Evolutionary conservation across 495 filamentous ascomycete species (phyloP).

Genomic region (Xeromyces bisporus): DNA sequence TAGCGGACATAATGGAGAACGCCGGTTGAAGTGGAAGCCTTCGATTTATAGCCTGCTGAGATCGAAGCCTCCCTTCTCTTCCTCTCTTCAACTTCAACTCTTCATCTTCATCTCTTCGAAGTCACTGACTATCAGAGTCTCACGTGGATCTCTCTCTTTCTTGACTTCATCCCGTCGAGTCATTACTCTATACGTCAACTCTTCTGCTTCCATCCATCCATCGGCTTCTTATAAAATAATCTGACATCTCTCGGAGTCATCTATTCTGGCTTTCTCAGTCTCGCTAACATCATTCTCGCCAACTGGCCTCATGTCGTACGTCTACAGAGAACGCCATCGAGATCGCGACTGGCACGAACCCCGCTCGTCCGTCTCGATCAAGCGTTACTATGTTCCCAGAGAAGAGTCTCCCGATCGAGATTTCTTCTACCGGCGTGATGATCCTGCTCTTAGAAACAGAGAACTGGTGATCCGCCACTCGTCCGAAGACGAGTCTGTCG

Average conservation of each 20-base stretch:
- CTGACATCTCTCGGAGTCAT: background rate
- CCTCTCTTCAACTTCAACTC: too few species aligned
- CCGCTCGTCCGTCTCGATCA: constrained; percentile 25
- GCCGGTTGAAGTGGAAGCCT: too few species aligned
- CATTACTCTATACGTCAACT: background rate
- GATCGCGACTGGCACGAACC: constrained; percentile 30
- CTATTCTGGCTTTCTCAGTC: background rate
- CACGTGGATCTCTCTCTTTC: too few species aligned
- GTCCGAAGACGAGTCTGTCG: constrained; percentile 21
- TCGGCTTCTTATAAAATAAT: too few species aligned
- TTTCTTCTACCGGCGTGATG: constrained; percentile 22
- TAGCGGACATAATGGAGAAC: too few species aligned
- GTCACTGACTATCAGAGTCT: too few species aligned
- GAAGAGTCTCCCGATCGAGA: constrained; percentile 30
- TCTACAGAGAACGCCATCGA: constrained; percentile 26
- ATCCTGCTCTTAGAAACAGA: constrained; percentile 18
- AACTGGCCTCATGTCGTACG: constrained; percentile 24
- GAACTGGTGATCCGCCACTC: constrained; percentile 34
- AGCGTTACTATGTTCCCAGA: constrained; percentile 32
- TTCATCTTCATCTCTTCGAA: too few species aligned
- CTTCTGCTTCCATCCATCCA: background rate
- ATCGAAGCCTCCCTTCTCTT: too few species aligned
- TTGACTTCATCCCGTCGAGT: too few species aligned
- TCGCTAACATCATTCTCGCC: background rate
- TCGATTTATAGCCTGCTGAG: too few species aligned